Percentiles rank a stretch among this genome's conserved stretches.
These are phyloP conservation scores for Takakia lepidozioides DNA, from an alignment of 225 moss, liverwort and hornwort species.

Conservation along the genomic window DNA sequence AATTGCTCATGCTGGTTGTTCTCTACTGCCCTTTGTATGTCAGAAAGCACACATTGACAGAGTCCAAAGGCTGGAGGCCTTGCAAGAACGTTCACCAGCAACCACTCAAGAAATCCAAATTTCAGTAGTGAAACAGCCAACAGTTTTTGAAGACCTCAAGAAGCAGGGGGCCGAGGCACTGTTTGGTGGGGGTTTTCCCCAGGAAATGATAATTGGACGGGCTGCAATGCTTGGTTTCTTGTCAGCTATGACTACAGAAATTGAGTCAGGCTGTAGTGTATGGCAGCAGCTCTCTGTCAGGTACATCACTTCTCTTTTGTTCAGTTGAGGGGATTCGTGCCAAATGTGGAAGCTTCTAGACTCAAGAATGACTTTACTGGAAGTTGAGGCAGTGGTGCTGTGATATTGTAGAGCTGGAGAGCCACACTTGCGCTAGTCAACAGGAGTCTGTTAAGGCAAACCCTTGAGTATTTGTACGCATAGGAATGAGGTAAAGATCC, in stretches of 20 bases:
- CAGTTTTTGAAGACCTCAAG: neutral
- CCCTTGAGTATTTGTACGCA: too few species aligned
- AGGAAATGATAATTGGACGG: conserved; percentile 22
- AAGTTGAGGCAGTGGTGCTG: too few species aligned
- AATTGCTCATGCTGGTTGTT: too few species aligned
- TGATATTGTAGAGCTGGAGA: too few species aligned
- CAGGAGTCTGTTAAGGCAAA: too few species aligned
- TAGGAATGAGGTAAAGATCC: too few species aligned
- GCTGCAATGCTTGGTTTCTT: conserved; percentile 26
- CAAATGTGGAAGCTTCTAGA: too few species aligned
- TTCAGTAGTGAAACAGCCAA: neutral
- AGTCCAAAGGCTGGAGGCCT: conserved; percentile 4
- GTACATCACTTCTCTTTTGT: conserved; percentile 3
- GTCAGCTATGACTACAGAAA: conserved; percentile 18
- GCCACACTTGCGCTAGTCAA: too few species aligned
- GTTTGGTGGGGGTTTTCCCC: conserved; percentile 12
- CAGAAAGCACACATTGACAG: conserved; percentile 5
- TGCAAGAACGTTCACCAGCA: conserved; percentile 3
- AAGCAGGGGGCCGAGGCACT: conserved; percentile 4
- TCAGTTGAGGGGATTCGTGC: too few species aligned
- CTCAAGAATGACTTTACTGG: too few species aligned
- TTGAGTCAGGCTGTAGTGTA: conserved; percentile 25
- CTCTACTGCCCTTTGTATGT: too few species aligned
- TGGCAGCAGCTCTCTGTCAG: conserved; percentile 19
- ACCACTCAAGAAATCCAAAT: neutral